A percentile compares a stretch with the other conserved stretches of the same genome.
Conservation (phyloP, 2,329 filamentous ascomycete genomes). For the Stachybotrys chlorohalonatus region DNA sequence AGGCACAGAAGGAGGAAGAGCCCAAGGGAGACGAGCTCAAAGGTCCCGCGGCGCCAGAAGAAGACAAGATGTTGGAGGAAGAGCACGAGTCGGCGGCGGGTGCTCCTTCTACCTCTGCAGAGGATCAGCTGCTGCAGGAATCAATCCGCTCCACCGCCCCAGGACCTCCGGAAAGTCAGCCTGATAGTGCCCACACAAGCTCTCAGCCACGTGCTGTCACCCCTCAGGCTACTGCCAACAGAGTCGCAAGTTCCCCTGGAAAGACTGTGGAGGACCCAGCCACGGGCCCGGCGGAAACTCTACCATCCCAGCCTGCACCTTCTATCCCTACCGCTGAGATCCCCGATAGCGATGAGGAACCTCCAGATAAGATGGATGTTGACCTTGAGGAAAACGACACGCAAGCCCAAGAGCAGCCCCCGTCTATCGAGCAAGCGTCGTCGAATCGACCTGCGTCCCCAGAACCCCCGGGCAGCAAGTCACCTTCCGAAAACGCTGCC, state of each 20-base stretch:
- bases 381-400: not conserved
- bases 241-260: not conserved
- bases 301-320: not conserved
- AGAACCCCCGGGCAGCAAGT: not conserved
- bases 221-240: not conserved
- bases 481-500: not conserved
- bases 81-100: conserved; percentile 10
- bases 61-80: conserved; percentile 5
- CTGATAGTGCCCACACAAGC: not conserved
- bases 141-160: conserved; percentile 22
- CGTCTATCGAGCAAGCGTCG: not conserved
- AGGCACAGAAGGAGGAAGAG: conserved; percentile 30
- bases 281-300: not conserved
- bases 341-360: conserved; percentile 24
- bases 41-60: not conserved
- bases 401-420: not conserved
- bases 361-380: conserved; percentile 22
- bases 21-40: not conserved
- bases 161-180: not conserved
- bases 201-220: not conserved
- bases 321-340: conserved; percentile 15
- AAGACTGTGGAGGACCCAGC: not conserved
- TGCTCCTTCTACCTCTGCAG: conserved; percentile 17
- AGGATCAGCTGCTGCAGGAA: conserved; percentile 37
- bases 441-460: not conserved